Percentiles rank a stretch among this genome's conserved stretches.
phyloP scores from a whole-genome alignment of 805 yeast genomes.

The Kuraishia ogatae region DNA sequence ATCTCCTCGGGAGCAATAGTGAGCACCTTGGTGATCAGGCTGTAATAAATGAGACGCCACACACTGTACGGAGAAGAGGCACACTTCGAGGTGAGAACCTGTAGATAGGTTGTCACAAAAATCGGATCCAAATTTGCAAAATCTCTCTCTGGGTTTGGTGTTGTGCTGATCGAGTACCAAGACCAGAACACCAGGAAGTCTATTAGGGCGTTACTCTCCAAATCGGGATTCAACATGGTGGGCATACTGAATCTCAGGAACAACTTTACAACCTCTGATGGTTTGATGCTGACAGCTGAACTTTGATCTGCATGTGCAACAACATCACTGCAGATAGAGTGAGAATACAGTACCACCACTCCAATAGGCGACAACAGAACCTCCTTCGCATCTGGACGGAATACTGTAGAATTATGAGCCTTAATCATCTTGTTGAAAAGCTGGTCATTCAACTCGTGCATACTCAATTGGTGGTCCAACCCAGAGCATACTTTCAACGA shows the following conservation, averaged over 20 bases:
- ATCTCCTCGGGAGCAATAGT: slow-evolving; percentile 46
- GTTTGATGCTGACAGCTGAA: slow-evolving; percentile 7
- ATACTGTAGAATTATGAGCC: slow-evolving; percentile 26
- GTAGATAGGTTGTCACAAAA: slow-evolving; percentile 28
- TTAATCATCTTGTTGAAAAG: slow-evolving; percentile 30
- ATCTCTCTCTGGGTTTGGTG: slow-evolving; percentile 2
- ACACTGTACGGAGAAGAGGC: slow-evolving; percentile 24
- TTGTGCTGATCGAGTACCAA: slow-evolving; percentile 23
- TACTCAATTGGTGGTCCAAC: slow-evolving; percentile 14
- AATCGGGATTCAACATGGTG: slow-evolving; percentile 15
- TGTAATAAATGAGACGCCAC: slow-evolving; percentile 29
- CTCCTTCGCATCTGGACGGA: slow-evolving; percentile 13
- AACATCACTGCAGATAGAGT: slow-evolving; percentile 8
- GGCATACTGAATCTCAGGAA: slow-evolving; percentile 35
- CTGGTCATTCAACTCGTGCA: slow-evolving; percentile 23
- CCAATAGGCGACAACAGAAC: slow-evolving; percentile 25
- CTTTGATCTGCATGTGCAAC: slow-evolving; percentile 10
- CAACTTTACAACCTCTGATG: slow-evolving; percentile 27
- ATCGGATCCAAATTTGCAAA: slow-evolving; percentile 13
- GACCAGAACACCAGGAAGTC: slow-evolving; percentile 25
- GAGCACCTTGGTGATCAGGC: slow-evolving; percentile 57
- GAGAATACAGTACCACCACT: slow-evolving; percentile 18
- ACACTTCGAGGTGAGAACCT: slow-evolving; percentile 25
- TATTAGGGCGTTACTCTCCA: slow-evolving; percentile 8
- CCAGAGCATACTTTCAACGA: slow-evolving; percentile 32